Evolutionary conservation across 441 rosid genomes (phyloP).

Genomic region (Arabidopsis hybrid): DNA sequence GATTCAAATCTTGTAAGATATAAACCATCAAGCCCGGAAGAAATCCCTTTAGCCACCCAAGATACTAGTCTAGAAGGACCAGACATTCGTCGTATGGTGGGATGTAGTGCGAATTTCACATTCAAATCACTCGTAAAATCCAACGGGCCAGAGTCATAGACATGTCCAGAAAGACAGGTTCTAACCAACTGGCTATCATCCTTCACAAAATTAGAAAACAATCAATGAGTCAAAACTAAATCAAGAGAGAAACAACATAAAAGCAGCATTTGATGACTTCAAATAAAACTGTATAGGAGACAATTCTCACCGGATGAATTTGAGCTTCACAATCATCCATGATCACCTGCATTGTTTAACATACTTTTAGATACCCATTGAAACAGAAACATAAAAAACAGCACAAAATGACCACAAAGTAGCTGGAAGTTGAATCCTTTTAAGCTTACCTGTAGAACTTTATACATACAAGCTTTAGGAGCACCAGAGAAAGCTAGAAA

Average conservation of each 20-base stretch:
- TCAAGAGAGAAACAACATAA: constrained; percentile 3
- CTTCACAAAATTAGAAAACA: constrained; percentile 46
- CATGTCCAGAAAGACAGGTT: constrained; percentile 80
- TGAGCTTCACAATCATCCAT: constrained; percentile 72
- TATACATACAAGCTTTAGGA: constrained; percentile 90
- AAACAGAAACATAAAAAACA: constrained; percentile 22
- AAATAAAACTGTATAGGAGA: constrained; percentile 5
- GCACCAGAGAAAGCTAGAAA: constrained; percentile 86
- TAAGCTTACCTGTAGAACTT: constrained; percentile 72
- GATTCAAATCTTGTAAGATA: constrained; percentile 85
- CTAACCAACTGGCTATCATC: constrained; percentile 70
- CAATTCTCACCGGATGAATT: constrained; percentile 57
- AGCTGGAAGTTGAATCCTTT: constrained; percentile 9
- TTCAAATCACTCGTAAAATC: constrained; percentile 87
- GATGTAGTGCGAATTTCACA: constrained; percentile 73
- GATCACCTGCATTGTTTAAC: constrained; percentile 60
- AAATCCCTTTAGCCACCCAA: constrained; percentile 79
- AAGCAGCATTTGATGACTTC: no score
- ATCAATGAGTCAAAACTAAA: no score
- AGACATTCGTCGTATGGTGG: constrained; percentile 69
- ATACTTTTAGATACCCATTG: constrained; percentile 10
- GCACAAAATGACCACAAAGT: not conserved
- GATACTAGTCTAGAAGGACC: constrained; percentile 75
- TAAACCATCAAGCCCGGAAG: constrained; percentile 80
- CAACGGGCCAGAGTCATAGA: constrained; percentile 87